Evolutionary conservation across 129 eudicot genomes (phyloP).

Genomic region (Lactuca sativa): DNA sequence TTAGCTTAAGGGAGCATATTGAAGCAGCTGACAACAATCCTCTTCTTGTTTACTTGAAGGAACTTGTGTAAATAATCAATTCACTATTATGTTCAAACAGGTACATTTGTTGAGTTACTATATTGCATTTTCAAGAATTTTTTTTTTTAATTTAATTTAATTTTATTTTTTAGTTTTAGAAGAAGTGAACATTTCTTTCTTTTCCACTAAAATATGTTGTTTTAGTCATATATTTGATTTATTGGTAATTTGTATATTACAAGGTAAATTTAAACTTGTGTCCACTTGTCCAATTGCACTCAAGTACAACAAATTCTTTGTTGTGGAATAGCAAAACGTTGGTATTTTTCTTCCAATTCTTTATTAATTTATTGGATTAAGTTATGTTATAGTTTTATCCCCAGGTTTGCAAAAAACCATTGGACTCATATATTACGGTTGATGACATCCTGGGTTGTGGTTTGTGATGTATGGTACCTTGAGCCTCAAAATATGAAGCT

Average conservation of each 20-base stretch:
- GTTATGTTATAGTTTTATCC: not conserved
- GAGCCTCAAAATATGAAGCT: conserved; percentile 90
- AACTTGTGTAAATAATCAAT: conserved; percentile 97
- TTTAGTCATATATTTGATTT: not conserved
- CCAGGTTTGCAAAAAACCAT: conserved; percentile 68
- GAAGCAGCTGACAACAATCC: conserved; percentile 94
- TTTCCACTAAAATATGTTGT: too few relatives aligned
- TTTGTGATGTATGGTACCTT: conserved; percentile 98
- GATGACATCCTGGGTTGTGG: conserved; percentile 99
- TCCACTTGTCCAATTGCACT: conserved; percentile 93
- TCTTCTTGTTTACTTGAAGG: conserved; percentile 99
- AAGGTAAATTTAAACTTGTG: conserved; percentile 98
- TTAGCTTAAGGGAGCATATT: conserved; percentile 94
- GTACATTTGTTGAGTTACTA: conserved; percentile 9
- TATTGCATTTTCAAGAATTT: not conserved
- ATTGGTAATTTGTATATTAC: conserved; percentile 26
- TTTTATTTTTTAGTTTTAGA: too few relatives aligned
- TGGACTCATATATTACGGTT: conserved; percentile 93
- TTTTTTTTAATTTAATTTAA: too few relatives aligned
- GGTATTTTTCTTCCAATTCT: conserved; percentile 25
- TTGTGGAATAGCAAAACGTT: conserved; percentile 98
- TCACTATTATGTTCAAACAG: conserved; percentile 61
- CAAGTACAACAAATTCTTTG: conserved; percentile 95
- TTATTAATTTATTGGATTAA: not conserved
- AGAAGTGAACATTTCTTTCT: too few relatives aligned